phyloP scores from a whole-genome alignment of 495 filamentous ascomycete genomes.

The Xanthoparmelia taractica region DNA sequence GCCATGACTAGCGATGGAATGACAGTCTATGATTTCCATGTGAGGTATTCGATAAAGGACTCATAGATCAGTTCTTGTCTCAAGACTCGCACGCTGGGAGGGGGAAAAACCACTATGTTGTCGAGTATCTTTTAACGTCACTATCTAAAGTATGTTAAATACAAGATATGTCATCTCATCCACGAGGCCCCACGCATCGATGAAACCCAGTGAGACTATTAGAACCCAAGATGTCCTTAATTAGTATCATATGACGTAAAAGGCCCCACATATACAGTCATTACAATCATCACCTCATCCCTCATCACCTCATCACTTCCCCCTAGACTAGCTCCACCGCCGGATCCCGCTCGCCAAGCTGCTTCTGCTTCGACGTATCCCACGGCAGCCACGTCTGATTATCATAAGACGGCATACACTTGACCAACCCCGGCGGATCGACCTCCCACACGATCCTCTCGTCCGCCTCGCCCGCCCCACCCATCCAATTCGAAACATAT shows the following conservation, averaged over 20 bases:
- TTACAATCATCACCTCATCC: neutral
- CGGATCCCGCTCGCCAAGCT: neutral
- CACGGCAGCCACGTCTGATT: neutral
- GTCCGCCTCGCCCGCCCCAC: neutral
- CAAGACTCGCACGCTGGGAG: neutral
- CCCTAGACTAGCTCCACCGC: neutral
- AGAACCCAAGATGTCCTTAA: neutral
- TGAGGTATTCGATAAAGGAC: neutral
- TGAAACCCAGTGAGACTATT: neutral
- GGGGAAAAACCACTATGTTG: neutral
- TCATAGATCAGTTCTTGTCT: neutral
- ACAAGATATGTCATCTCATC: neutral
- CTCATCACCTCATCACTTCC: neutral
- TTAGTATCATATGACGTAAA: neutral
- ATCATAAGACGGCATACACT: neutral
- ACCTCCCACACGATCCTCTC: neutral
- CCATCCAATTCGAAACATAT: constrained; percentile 31
- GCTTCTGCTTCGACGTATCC: too few species aligned
- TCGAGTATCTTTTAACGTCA: neutral
- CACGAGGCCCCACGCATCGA: too few species aligned
- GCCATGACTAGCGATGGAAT: neutral
- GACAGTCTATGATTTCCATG: neutral
- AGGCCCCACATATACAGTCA: neutral
- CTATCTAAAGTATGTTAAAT: neutral
- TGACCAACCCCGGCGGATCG: neutral